Evolutionary conservation across 257 asterid genomes (phyloP).

Genomic region (Gynochthodes officinalis): DNA sequence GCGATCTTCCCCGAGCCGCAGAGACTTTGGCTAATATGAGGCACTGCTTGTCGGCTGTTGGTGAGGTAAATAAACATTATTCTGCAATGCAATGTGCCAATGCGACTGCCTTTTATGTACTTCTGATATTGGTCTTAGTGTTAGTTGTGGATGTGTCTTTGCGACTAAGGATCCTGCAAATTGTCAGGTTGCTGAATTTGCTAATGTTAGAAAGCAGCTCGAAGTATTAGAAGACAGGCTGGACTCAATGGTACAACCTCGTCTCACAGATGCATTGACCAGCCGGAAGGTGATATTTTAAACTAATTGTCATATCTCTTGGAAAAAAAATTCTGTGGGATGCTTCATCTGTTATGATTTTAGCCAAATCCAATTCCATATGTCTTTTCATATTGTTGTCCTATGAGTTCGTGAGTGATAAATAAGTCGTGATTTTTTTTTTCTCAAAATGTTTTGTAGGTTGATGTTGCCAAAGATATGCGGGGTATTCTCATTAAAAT

Average conservation of each 20-base stretch:
- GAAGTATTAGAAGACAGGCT: conserved; percentile 97
- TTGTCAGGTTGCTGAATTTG: conserved; percentile 97
- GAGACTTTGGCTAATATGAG: conserved; percentile 98
- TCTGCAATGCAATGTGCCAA: too few relatives aligned
- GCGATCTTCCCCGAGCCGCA: conserved; percentile 97
- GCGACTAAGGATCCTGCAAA: not conserved
- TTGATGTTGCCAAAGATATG: conserved; percentile 89
- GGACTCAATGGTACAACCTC: conserved; percentile 97
- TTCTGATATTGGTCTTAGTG: not conserved
- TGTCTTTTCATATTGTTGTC: not conserved
- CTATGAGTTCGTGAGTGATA: not conserved
- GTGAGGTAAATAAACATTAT: conserved; percentile 55
- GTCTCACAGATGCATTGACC: conserved; percentile 81
- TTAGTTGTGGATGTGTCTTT: not conserved
- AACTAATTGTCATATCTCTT: not conserved
- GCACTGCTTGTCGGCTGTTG: conserved; percentile 96
- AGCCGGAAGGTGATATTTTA: conserved; percentile 62
- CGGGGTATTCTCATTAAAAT: conserved; percentile 76
- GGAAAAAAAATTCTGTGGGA: conserved; percentile 9
- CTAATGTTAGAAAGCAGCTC: conserved; percentile 95
- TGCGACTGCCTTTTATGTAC: not conserved
- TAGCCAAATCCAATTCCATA: not conserved
- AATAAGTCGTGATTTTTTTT: not conserved
- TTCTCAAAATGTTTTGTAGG: conserved; percentile 37
- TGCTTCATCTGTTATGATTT: conserved; percentile 9